A percentile compares a stretch with the other conserved stretches of the same genome.
These are phyloP conservation scores for Aspergillus aculeatus DNA, from an alignment of 2,329 filamentous ascomycete genomes.

Conservation along the genomic window DNA sequence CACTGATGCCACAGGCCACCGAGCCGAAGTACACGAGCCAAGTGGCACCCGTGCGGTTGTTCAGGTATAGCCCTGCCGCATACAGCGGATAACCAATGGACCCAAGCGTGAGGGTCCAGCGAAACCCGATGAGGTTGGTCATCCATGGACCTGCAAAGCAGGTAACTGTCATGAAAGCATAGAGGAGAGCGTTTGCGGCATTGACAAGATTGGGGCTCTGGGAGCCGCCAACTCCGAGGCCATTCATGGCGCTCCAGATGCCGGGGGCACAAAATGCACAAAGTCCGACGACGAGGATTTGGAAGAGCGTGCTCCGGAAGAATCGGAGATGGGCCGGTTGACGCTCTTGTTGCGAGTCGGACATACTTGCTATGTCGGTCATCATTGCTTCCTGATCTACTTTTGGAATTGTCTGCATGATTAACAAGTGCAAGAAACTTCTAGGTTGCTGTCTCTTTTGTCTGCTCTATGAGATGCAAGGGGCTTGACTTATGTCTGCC, in stretches of 20 bases:
- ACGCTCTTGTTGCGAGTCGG: too few species aligned
- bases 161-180: slow-evolving; percentile 46
- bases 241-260: slow-evolving; percentile 47
- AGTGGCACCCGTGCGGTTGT: too few species aligned
- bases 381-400: too few species aligned
- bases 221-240: slow-evolving; percentile 45
- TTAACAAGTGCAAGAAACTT: too few species aligned
- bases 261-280: slow-evolving; percentile 45
- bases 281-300: slow-evolving; percentile 42
- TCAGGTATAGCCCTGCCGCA: slow-evolving; percentile 8
- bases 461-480: too few species aligned
- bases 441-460: too few species aligned
- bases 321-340: too few species aligned
- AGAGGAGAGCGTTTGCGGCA: slow-evolving; percentile 49
- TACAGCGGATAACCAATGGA: slow-evolving; percentile 45
- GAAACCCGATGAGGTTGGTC: slow-evolving; percentile 21
- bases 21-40: slow-evolving; percentile 29
- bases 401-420: too few species aligned
- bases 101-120: slow-evolving; percentile 44
- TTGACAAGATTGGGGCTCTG: slow-evolving; percentile 44
- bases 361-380: too few species aligned
- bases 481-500: too few species aligned
- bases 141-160: slow-evolving; percentile 42
- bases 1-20: slow-evolving; percentile 39
- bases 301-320: slow-evolving; percentile 9